A percentile compares a stretch with the other conserved stretches of the same genome.
Evolutionary conservation across 176 grass and related monocot species (phyloP).

Genomic region (Themeda triandra): DNA sequence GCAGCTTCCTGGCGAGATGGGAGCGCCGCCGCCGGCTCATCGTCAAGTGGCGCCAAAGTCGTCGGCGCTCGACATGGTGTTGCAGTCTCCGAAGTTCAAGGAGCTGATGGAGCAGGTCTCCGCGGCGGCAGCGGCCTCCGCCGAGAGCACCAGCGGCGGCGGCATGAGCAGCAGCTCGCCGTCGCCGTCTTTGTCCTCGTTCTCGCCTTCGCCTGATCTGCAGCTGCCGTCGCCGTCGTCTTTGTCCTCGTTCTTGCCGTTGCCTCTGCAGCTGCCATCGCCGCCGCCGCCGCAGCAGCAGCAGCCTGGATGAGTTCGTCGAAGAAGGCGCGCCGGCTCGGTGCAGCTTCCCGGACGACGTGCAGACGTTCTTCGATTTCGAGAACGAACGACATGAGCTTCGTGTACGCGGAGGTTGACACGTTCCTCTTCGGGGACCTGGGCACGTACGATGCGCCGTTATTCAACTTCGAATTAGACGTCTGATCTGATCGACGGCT

Average conservation of each 20-base stretch:
- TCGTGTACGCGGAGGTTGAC: constrained; percentile 33
- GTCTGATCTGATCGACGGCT: constrained; percentile 15
- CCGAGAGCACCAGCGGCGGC: background rate
- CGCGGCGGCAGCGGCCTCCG: background rate
- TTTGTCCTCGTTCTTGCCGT: background rate
- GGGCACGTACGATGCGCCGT: constrained; percentile 44
- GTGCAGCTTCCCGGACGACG: constrained; percentile 70
- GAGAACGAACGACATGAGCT: constrained; percentile 9
- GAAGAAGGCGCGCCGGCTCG: background rate
- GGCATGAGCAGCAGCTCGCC: background rate
- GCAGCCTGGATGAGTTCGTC: background rate
- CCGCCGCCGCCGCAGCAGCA: background rate
- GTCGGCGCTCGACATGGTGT: constrained; percentile 18
- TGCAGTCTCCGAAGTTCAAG: constrained; percentile 48
- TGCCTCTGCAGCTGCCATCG: background rate
- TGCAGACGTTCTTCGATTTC: constrained; percentile 78
- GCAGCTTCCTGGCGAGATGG: background rate
- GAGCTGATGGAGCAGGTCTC: constrained; percentile 44
- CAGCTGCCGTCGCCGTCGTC: background rate
- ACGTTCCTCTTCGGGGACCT: constrained; percentile 58
- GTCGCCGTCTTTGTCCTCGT: background rate
- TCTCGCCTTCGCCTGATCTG: background rate
- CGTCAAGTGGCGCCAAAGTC: background rate
- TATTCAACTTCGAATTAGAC: constrained; percentile 50
- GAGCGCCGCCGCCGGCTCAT: too few relatives aligned